Conservation (phyloP, 306 rosid genomes). For the Luffa aegyptiaca region DNA sequence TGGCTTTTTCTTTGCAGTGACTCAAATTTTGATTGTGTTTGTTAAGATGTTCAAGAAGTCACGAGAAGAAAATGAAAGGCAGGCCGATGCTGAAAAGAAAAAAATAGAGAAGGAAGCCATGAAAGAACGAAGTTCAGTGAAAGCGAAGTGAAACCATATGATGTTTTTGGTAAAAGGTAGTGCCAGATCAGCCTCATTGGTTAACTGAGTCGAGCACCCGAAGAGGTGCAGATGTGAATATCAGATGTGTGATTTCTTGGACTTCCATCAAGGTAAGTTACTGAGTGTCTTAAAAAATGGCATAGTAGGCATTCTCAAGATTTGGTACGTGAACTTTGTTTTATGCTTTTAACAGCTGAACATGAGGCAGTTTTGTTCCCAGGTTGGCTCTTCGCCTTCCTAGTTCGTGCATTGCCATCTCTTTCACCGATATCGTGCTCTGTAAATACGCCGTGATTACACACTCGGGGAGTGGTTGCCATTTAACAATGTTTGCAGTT, state of each 20-base stretch:
- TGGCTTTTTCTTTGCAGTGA: conserved; percentile 48
- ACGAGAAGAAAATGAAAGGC: conserved; percentile 78
- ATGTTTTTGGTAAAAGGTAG: background rate
- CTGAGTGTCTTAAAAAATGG: background rate
- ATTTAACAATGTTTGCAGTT: background rate
- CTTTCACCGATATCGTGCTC: background rate
- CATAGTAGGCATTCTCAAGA: background rate
- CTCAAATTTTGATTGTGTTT: conserved; percentile 71
- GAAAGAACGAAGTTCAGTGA: conserved; percentile 58
- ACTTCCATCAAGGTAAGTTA: background rate
- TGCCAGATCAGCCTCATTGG: background rate
- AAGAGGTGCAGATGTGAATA: background rate
- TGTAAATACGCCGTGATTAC: background rate
- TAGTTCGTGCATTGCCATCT: background rate
- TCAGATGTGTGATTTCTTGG: background rate
- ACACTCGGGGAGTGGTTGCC: background rate
- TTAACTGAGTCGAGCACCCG: background rate
- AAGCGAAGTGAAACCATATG: conserved; percentile 1
- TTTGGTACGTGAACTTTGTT: background rate
- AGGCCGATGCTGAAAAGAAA: conserved; percentile 83
- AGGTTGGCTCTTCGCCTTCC: background rate
- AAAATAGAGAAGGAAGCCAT: conserved; percentile 83
- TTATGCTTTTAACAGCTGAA: background rate
- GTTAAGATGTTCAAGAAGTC: conserved; percentile 88
- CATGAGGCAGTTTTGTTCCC: background rate